These are phyloP conservation scores for Leccinum angustisporum DNA, from an alignment of 1,284 basidiomycete species.

Conservation along the genomic window DNA sequence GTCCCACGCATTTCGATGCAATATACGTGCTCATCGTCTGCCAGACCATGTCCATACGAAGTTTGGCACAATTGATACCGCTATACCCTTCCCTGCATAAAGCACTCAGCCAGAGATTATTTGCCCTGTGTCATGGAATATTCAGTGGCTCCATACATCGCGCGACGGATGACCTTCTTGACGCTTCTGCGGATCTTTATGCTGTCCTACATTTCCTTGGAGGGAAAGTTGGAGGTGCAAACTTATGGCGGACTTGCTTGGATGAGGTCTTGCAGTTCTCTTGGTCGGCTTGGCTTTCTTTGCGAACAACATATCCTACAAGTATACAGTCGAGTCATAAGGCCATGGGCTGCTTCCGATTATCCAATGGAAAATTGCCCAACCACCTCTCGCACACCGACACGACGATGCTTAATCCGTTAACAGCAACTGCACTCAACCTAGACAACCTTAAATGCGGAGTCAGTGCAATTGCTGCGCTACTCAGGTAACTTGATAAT, in stretches of 20 bases:
- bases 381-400: conserved; percentile 13
- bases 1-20: not conserved
- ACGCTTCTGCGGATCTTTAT: conserved; percentile 56
- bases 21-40: conserved; percentile 10
- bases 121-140: conserved; percentile 50
- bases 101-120: conserved; percentile 49
- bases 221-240: conserved; percentile 73
- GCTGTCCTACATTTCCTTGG: conserved; percentile 64
- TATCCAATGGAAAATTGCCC: conserved; percentile 13
- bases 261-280: conserved; percentile 65
- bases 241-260: conserved; percentile 68
- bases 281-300: conserved; percentile 55
- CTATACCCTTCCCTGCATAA: conserved; percentile 67
- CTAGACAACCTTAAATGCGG: conserved; percentile 59
- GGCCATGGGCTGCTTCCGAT: conserved; percentile 6
- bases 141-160: conserved; percentile 54
- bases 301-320: conserved; percentile 57
- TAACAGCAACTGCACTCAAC: conserved; percentile 50
- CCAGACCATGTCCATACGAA: conserved; percentile 53
- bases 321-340: conserved; percentile 21
- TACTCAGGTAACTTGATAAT: conserved; percentile 46
- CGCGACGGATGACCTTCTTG: conserved; percentile 43
- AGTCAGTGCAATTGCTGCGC: conserved; percentile 48
- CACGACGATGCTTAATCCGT: conserved; percentile 33
- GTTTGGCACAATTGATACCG: conserved; percentile 56